Percentiles rank a stretch among this genome's conserved stretches.
These are phyloP conservation scores for Clonostachys byssicola DNA, from an alignment of 2,329 filamentous ascomycete genomes.

Conservation along the genomic window DNA sequence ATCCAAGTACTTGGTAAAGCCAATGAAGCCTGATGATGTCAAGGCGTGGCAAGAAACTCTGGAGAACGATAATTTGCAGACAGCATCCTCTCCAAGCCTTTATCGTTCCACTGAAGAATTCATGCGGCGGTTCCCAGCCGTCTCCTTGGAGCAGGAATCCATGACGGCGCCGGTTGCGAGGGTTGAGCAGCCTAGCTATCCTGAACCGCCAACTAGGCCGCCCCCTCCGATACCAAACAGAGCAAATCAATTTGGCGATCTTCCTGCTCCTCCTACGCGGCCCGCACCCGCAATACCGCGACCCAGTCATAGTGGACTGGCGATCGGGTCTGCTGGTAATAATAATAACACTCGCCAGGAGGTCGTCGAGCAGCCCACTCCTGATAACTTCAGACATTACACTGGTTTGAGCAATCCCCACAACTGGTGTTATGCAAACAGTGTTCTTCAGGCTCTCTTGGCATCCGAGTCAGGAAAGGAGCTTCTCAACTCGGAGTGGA, in stretches of 20 bases:
- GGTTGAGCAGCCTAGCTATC: constrained; percentile 10
- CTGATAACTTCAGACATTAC: constrained; percentile 15
- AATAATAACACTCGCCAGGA: not conserved
- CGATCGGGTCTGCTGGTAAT: constrained; percentile 8
- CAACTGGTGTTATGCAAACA: constrained; percentile 89
- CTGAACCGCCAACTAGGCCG: constrained; percentile 1
- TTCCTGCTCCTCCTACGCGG: constrained; percentile 56
- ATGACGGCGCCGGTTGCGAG: constrained; percentile 44
- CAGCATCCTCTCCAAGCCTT: constrained; percentile 45
- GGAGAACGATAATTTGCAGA: constrained; percentile 54
- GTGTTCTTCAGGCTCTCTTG: constrained; percentile 79
- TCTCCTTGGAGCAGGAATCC: constrained; percentile 56
- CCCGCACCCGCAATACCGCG: constrained; percentile 65
- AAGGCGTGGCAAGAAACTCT: constrained; percentile 76
- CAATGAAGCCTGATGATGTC: constrained; percentile 77
- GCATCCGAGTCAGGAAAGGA: constrained; percentile 68
- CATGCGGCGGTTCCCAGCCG: constrained; percentile 72
- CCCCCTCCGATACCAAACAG: no score
- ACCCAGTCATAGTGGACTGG: constrained; percentile 76
- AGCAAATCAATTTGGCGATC: constrained; percentile 27
- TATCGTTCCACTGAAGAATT: constrained; percentile 80
- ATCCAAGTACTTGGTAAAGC: constrained; percentile 50
- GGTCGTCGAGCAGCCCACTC: constrained; percentile 35
- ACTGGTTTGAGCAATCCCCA: constrained; percentile 76
- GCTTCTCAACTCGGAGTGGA: constrained; percentile 54